Conservation (phyloP, 2,329 filamentous ascomycete genomes). For the Fusarium sp. region DNA sequence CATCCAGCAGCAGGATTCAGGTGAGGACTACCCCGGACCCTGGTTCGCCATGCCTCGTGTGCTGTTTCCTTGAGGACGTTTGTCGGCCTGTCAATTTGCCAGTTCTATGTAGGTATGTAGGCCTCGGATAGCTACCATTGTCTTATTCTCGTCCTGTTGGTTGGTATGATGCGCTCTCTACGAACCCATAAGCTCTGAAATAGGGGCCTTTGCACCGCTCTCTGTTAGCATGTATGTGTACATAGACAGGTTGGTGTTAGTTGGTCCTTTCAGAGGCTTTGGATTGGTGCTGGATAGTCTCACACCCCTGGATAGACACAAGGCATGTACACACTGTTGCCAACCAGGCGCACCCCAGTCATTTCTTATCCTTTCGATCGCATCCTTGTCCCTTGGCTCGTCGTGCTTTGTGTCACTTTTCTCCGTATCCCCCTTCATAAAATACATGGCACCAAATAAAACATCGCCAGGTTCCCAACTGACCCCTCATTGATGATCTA, state of each 20-base stretch:
- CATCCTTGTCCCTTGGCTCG: constrained; percentile 41
- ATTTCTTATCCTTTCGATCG: constrained; percentile 34
- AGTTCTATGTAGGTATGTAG: neutral
- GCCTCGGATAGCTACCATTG: neutral
- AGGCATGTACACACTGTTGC: constrained; percentile 1
- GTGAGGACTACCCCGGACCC: constrained; percentile 40
- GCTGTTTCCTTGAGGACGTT: constrained; percentile 24
- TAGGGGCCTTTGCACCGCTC: constrained; percentile 16
- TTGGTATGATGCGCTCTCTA: neutral
- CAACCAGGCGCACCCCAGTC: constrained; percentile 31
- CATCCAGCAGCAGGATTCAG: constrained; percentile 43
- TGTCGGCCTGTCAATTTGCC: constrained; percentile 23
- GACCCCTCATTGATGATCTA: constrained; percentile 40
- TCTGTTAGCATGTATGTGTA: neutral
- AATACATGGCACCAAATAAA: constrained; percentile 45
- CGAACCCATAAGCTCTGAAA: neutral
- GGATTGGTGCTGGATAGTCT: constrained; percentile 26
- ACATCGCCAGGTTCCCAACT: constrained; percentile 42
- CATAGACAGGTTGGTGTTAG: neutral
- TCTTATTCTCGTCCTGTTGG: neutral
- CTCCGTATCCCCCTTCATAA: constrained; percentile 46
- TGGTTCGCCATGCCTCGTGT: constrained; percentile 34
- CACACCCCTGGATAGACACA: constrained; percentile 18
- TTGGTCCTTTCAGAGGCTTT: constrained; percentile 14
- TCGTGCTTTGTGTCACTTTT: constrained; percentile 44